Conservation (phyloP, 805 yeast genomes). For the Wickerhamiella qilinensis region DNA sequence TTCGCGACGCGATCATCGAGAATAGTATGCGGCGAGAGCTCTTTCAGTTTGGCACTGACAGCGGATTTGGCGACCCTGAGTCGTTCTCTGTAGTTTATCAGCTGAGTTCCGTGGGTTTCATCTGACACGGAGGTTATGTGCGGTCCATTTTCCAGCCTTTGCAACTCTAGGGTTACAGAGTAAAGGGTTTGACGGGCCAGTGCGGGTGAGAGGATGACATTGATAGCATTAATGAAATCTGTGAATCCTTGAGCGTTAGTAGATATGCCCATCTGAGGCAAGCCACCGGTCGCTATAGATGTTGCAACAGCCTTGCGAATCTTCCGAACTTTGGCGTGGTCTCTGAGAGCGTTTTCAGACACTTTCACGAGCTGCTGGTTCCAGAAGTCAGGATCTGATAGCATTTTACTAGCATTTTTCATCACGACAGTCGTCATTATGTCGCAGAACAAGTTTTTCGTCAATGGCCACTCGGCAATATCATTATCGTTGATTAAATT, state of each 20-base stretch:
- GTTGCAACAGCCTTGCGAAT: conserved; percentile 26
- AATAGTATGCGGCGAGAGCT: conserved; percentile 11
- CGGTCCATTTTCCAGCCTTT: conserved; percentile 22
- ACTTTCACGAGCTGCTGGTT: conserved; percentile 45
- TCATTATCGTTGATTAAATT: conserved; percentile 24
- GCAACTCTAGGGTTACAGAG: conserved; percentile 32
- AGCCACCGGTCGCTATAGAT: conserved; percentile 2
- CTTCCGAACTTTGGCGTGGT: conserved; percentile 56
- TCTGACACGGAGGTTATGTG: conserved; percentile 16
- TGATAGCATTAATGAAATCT: conserved; percentile 25
- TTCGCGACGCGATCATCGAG: conserved; percentile 10
- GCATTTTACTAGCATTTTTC: conserved; percentile 32
- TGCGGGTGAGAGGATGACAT: conserved; percentile 22
- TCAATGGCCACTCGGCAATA: conserved; percentile 33
- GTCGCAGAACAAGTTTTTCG: conserved; percentile 39
- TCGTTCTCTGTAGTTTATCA: conserved; percentile 22
- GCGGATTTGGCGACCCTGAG: conserved; percentile 20
- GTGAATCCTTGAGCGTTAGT: conserved; percentile 29
- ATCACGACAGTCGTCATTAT: conserved; percentile 44
- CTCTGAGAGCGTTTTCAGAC: conserved; percentile 51
- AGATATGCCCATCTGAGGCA: conserved; percentile 22
- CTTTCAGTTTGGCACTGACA: conserved; percentile 19
- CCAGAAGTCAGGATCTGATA: conserved; percentile 63
- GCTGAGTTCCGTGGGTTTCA: no score
- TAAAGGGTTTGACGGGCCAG: conserved; percentile 35